phyloP scores from a whole-genome alignment of 768 basidiomycete species.

The Pleurotus pulmonarius region DNA sequence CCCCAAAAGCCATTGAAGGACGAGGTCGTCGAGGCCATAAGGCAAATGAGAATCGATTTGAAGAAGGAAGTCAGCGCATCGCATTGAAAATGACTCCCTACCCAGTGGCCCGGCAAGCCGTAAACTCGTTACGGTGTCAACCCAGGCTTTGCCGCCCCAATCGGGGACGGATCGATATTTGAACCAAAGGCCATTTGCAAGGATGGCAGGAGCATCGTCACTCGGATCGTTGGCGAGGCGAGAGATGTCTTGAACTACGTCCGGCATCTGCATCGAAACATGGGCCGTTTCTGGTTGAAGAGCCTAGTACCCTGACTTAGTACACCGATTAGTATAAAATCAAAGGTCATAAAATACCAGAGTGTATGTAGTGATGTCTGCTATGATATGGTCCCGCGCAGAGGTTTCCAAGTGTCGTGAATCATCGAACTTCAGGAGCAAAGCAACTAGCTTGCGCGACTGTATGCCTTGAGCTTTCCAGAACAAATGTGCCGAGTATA shows the following conservation, averaged over 20 bases:
- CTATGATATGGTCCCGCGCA: slow-evolving; percentile 55
- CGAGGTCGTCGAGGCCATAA: slow-evolving; percentile 63
- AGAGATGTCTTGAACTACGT: slow-evolving; percentile 60
- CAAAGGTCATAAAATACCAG: slow-evolving; percentile 38
- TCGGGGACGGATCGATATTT: slow-evolving; percentile 69
- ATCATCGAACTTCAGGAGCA: slow-evolving; percentile 64
- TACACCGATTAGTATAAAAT: background rate
- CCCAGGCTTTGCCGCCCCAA: slow-evolving; percentile 85
- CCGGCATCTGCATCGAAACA: slow-evolving; percentile 36
- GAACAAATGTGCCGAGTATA: slow-evolving; percentile 57
- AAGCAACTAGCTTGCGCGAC: slow-evolving; percentile 57
- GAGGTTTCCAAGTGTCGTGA: slow-evolving; percentile 49
- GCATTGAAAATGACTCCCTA: slow-evolving; percentile 51
- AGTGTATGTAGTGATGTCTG: slow-evolving; percentile 59
- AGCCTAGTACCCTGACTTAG: slow-evolving; percentile 28
- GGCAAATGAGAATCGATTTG: slow-evolving; percentile 79
- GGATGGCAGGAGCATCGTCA: slow-evolving; percentile 58
- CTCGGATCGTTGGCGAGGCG: slow-evolving; percentile 57
- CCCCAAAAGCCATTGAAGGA: slow-evolving; percentile 70
- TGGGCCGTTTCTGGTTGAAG: slow-evolving; percentile 40
- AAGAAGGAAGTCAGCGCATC: slow-evolving; percentile 68
- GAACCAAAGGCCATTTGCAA: slow-evolving; percentile 80
- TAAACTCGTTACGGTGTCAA: slow-evolving; percentile 72
- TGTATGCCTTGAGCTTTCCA: slow-evolving; percentile 67
- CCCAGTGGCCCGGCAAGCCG: slow-evolving; percentile 43